Percentiles rank a stretch among this genome's conserved stretches.
Evolutionary conservation across 1,139 yeast genomes (phyloP).

Genomic region (Pichia sp.): DNA sequence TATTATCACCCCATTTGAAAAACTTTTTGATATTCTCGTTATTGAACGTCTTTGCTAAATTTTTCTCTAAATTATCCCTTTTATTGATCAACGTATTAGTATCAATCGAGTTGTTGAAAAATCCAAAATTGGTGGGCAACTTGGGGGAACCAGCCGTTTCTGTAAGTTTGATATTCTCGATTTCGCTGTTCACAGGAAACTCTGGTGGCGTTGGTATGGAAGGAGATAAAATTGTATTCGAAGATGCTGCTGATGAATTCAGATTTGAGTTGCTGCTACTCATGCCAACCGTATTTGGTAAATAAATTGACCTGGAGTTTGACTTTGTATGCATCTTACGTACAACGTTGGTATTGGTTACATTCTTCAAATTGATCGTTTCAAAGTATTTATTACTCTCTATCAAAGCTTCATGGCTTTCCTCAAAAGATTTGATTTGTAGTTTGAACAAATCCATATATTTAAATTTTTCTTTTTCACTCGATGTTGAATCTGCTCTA

Average conservation of each 20-base stretch:
- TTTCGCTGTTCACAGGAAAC: slow-evolving; percentile 1
- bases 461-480: slow-evolving; percentile 32
- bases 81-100: slow-evolving; percentile 20
- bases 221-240: neutral
- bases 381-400: slow-evolving; percentile 24
- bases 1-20: slow-evolving; percentile 20
- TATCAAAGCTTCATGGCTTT: slow-evolving; percentile 15
- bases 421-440: slow-evolving; percentile 46
- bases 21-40: slow-evolving; percentile 28
- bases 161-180: too few relatives aligned
- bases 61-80: slow-evolving; percentile 26
- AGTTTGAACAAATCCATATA: slow-evolving; percentile 54
- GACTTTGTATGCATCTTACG: slow-evolving; percentile 5
- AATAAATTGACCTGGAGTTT: slow-evolving; percentile 10
- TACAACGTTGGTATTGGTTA: slow-evolving; percentile 2
- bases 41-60: slow-evolving; percentile 23
- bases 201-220: slow-evolving; percentile 4
- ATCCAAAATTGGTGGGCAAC: slow-evolving; percentile 10
- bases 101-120: slow-evolving; percentile 21
- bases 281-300: slow-evolving; percentile 6
- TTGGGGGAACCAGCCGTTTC: too few relatives aligned
- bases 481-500: slow-evolving; percentile 14
- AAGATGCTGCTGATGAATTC: neutral
- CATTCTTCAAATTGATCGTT: slow-evolving; percentile 12
- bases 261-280: neutral